Evolutionary conservation across 495 filamentous ascomycete species (phyloP).

Genomic region (Daldinia vernicosa): DNA sequence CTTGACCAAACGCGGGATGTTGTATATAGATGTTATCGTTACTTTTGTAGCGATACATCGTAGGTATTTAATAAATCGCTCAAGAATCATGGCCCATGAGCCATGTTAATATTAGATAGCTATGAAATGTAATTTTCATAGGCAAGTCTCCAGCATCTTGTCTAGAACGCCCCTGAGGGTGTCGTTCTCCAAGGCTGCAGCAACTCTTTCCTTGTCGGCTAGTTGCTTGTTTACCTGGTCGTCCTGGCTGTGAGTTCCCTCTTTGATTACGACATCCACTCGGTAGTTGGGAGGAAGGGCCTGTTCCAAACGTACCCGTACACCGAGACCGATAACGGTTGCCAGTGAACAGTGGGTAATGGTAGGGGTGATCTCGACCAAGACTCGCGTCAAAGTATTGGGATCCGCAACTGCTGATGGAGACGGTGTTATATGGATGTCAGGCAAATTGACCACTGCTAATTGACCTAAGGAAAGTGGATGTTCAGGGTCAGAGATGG

Average conservation of each 20-base stretch:
- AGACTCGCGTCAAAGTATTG: slow-evolving; percentile 59
- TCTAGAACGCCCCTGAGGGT: slow-evolving; percentile 85
- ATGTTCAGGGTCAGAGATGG: slow-evolving; percentile 95
- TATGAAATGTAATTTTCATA: slow-evolving; percentile 31
- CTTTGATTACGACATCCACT: slow-evolving; percentile 91
- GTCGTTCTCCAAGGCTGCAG: slow-evolving; percentile 92
- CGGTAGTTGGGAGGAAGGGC: slow-evolving; percentile 91
- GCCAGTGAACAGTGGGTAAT: slow-evolving; percentile 96
- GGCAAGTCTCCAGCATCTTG: slow-evolving; percentile 91
- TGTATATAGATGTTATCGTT: not conserved
- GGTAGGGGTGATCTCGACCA: slow-evolving; percentile 89
- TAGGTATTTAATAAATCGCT: not conserved
- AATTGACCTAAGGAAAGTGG: slow-evolving; percentile 91
- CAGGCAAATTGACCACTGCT: slow-evolving; percentile 90
- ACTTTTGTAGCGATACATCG: not conserved
- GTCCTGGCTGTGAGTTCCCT: slow-evolving; percentile 92
- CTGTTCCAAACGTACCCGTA: slow-evolving; percentile 89
- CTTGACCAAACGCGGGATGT: slow-evolving; percentile 2
- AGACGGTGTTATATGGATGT: slow-evolving; percentile 80
- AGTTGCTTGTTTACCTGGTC: slow-evolving; percentile 97
- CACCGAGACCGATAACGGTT: slow-evolving; percentile 94
- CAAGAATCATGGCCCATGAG: not conserved
- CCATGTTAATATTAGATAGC: not conserved
- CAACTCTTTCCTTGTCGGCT: slow-evolving; percentile 94
- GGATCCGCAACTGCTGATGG: slow-evolving; percentile 62